Base-by-base conservation (phyloP, 768 basidiomycete genomes). In the Suillus plorans region DNA sequence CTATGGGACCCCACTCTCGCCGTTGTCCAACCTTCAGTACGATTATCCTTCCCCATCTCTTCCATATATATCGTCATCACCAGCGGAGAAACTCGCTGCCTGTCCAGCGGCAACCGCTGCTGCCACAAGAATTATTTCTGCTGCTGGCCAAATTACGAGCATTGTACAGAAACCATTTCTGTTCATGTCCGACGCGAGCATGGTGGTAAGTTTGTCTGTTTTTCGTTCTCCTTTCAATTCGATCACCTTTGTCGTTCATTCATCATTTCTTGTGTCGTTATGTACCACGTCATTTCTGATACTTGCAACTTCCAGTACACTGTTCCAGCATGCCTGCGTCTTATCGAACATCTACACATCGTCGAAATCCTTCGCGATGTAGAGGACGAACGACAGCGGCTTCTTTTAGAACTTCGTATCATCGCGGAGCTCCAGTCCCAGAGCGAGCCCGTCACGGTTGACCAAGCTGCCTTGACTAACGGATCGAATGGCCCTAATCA, bases 321-420 rank as follows among this genome's bases (percentile, higher is more conserved):
- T 70, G 79, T 92, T 20, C 89, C 91, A 0, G 85, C 89, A 5
- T 91, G 89, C 70, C 79, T 93, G 74, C 86, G 90, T 22, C 80
- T 92, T 39, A 73, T 92, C 18, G 90, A 92, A 72, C 87, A 88
- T 4, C 84, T 89, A 1, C 88, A 92, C 70, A 82, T 86, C 34
- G 83, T 84, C 8, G 91, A 93, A 71, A 84, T 92, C 16, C 79
- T 93, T 1, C 84, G 88, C 12, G 87, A 86, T 63, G 86, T 87
- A 16, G 89, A 88, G 2, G 79, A 84, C 0, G 65, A 72, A 36
- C 67, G 63, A 10, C 66, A 63, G 6, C 14, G 84, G 84, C 13
- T 69, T 86, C 64, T 86, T 86, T 69, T 85, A 85, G 36, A 71
- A 80, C 53, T 55, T 2, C 53, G 53, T 12, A 55, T 55, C 7